These are phyloP conservation scores for Ophiostoma angusticollis DNA, from an alignment of 2,329 filamentous ascomycete genomes.

Conservation along the genomic window DNA sequence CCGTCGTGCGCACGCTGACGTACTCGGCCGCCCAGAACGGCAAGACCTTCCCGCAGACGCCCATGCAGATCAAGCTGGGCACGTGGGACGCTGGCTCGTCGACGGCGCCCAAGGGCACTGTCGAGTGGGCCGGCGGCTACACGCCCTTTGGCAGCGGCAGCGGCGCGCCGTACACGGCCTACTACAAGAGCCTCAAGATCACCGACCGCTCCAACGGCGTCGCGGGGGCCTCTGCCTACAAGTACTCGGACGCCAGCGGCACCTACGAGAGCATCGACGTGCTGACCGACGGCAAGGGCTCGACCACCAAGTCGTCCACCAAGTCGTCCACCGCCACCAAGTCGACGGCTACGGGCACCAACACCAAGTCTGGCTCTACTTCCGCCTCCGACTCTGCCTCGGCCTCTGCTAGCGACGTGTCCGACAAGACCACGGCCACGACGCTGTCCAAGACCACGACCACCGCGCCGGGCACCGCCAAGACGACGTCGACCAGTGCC, in stretches of 20 bases:
- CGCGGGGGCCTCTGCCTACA: constrained; percentile 37
- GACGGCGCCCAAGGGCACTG: constrained; percentile 40
- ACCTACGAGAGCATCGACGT: constrained; percentile 39
- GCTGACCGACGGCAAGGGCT: constrained; percentile 21
- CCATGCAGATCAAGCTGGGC: constrained; percentile 53
- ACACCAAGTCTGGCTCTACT: constrained; percentile 11
- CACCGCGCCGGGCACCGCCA: neutral
- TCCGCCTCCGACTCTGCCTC: neutral
- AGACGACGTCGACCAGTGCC: neutral
- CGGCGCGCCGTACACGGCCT: constrained; percentile 37
- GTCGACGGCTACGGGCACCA: constrained; percentile 5
- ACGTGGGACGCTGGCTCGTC: constrained; percentile 40
- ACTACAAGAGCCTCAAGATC: constrained; percentile 44
- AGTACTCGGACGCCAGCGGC: constrained; percentile 37
- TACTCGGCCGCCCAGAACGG: constrained; percentile 37
- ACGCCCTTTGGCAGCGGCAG: constrained; percentile 37
- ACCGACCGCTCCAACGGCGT: constrained; percentile 41
- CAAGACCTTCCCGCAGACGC: constrained; percentile 53
- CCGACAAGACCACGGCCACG: constrained; percentile 4
- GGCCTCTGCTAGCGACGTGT: neutral
- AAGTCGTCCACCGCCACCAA: constrained; percentile 17
- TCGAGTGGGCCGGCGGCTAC: constrained; percentile 53
- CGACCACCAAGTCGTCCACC: constrained; percentile 17
- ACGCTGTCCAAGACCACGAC: neutral
- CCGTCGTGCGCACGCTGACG: constrained; percentile 31